Base-by-base conservation (phyloP, 306 rosid genomes). In the Acmispon strigosus region DNA sequence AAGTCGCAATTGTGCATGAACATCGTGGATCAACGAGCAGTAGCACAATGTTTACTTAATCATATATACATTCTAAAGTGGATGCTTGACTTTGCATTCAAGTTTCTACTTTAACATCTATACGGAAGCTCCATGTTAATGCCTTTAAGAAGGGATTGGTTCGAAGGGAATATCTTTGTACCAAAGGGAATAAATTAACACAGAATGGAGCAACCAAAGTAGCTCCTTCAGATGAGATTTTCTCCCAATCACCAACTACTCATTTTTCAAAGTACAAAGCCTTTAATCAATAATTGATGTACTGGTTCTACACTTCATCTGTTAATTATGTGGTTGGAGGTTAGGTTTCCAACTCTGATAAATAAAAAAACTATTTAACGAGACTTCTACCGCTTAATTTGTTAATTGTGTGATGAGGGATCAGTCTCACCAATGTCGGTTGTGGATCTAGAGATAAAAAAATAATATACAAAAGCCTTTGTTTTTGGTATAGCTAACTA, bases 41-140 rank as follows among this genome's bases (percentile, higher is more conserved):
- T n/a, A 70, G 16, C 62, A 76, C 53, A 36, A 72, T 48, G 37
- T 57, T 69, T 47, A 72, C 20, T 41, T 17, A 32, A 68, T 34
- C 47, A 1, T 3, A 62, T 13, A 53, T 19, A 29, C 49, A 57
- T 44, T 57, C 27, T 55, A 72, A 65, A 76, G 32, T 10, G 66
- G 81, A 77, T 82, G 77, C 83, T 78, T 82, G 67, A 69, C 86
- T 69, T 82, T 69, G 71, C 76, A 59, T 73, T 73, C 77, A 73
- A 77, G 85, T 49, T 77, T 77, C 66, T 68, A 12, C 57, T 62
- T 54, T 68, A 77, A 73, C 66, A 47, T 67, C 62, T 47, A 42
- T 70, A 58, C 78, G 24, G 32, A 74, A 70, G 52, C 62, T 77
- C 24, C 73, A 77, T 53, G 11, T 39, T 9, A 8, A 39, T 39